Percentiles rank a stretch among this genome's conserved stretches.
phyloP scores from a whole-genome alignment of 2,329 filamentous ascomycete species.

The Neonectria ditissima region DNA sequence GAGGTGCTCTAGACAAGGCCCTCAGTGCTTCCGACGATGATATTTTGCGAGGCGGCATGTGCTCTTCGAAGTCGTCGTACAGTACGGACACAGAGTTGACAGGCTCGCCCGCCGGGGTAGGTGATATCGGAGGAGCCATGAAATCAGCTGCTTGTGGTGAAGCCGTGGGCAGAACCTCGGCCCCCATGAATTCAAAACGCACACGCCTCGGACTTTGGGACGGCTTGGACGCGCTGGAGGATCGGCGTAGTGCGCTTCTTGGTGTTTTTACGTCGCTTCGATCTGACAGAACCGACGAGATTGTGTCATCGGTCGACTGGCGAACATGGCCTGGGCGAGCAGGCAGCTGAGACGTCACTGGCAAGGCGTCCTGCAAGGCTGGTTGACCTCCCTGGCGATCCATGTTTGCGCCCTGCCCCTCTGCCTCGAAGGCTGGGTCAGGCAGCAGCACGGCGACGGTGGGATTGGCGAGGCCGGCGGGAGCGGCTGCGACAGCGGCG shows the following conservation, averaged over 20 bases:
- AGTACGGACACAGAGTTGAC: slow-evolving; percentile 49
- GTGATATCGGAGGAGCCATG: slow-evolving; percentile 44
- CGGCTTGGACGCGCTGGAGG: slow-evolving; percentile 63
- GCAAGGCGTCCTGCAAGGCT: slow-evolving; percentile 32
- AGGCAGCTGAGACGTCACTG: slow-evolving; percentile 36
- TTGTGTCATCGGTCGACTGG: slow-evolving; percentile 59
- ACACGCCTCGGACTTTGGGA: slow-evolving; percentile 69
- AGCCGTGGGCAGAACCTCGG: slow-evolving; percentile 70
- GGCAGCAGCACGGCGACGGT: slow-evolving; percentile 42
- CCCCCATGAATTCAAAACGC: slow-evolving; percentile 70
- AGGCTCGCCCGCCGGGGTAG: slow-evolving; percentile 42
- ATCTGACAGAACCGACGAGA: slow-evolving; percentile 65
- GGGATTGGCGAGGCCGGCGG: slow-evolving; percentile 30
- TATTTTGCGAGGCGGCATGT: slow-evolving; percentile 62
- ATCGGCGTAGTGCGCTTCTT: slow-evolving; percentile 69
- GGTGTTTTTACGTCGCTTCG: slow-evolving; percentile 62
- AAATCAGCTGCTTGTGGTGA: slow-evolving; percentile 60
- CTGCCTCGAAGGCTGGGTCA: slow-evolving; percentile 40
- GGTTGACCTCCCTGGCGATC: slow-evolving; percentile 31
- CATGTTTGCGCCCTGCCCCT: slow-evolving; percentile 41
- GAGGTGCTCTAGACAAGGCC: slow-evolving; percentile 62
- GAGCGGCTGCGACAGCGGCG: not conserved
- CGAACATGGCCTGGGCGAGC: slow-evolving; percentile 52
- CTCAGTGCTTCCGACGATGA: slow-evolving; percentile 67
- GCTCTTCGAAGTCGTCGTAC: slow-evolving; percentile 54